Percentiles rank a stretch among this genome's conserved stretches.
Conservation (phyloP, 345 rosid genomes). For the Brassica juncea region DNA sequence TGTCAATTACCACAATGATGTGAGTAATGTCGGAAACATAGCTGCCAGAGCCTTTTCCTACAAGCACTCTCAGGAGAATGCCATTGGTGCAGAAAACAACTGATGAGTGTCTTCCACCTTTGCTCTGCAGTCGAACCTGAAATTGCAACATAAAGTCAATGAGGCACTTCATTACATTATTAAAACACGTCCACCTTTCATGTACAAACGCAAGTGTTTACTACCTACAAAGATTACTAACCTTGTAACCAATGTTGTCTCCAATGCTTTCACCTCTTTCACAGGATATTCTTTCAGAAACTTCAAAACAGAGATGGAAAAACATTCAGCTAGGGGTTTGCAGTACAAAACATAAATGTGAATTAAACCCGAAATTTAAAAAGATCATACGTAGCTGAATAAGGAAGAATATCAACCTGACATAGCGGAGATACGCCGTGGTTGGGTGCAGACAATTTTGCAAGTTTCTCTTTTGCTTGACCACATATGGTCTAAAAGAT, state of each 20-base stretch:
- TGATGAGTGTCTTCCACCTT: slow-evolving; percentile 84
- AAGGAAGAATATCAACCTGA: slow-evolving; percentile 57
- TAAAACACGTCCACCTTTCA: slow-evolving; percentile 7
- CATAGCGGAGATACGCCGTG: slow-evolving; percentile 94
- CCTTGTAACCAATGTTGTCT: slow-evolving; percentile 91
- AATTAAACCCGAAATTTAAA: not conserved
- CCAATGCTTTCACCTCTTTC: slow-evolving; percentile 89
- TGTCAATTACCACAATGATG: slow-evolving; percentile 81
- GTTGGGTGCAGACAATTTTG: slow-evolving; percentile 94
- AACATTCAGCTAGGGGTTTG: not conserved
- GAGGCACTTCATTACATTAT: not conserved
- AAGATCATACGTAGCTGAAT: not conserved
- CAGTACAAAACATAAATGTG: slow-evolving; percentile 16
- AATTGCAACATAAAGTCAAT: slow-evolving; percentile 25
- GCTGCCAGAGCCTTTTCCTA: slow-evolving; percentile 52
- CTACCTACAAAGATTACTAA: slow-evolving; percentile 29
- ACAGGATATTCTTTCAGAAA: slow-evolving; percentile 84
- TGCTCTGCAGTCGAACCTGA: slow-evolving; percentile 89
- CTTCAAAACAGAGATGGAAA: slow-evolving; percentile 43
- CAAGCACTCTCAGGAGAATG: slow-evolving; percentile 75
- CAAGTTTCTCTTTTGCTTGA: slow-evolving; percentile 62
- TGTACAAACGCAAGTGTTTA: not conserved
- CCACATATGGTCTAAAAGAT: slow-evolving; percentile 81
- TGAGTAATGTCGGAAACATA: slow-evolving; percentile 71
- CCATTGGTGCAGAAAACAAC: slow-evolving; percentile 97